Evolutionary conservation across 2,329 filamentous ascomycete species (phyloP).

Genomic region (Fusarium tanahbumbuense): DNA sequence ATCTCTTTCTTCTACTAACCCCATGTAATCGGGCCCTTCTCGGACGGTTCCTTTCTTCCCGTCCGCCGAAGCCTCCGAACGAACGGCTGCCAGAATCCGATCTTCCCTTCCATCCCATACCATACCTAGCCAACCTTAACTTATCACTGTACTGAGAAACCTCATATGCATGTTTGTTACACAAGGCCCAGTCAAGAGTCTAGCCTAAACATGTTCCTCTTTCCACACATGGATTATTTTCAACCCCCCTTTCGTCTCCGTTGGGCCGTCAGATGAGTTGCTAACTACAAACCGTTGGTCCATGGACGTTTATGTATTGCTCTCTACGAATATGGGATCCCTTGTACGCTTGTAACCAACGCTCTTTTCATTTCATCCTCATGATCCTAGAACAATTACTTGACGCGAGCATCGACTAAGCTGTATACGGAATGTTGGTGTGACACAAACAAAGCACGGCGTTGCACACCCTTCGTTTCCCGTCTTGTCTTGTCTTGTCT

Average conservation of each 20-base stretch:
- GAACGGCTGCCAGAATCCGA: constrained; percentile 30
- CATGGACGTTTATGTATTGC: constrained; percentile 1
- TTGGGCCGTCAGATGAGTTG: constrained; percentile 2
- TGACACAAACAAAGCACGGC: constrained; percentile 44
- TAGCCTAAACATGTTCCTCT: constrained; percentile 5
- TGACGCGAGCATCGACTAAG: constrained; percentile 27
- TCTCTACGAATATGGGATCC: neutral
- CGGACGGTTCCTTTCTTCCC: constrained; percentile 36
- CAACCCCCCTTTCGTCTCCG: neutral
- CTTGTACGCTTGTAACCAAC: constrained; percentile 25
- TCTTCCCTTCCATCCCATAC: neutral
- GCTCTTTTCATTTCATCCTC: constrained; percentile 6
- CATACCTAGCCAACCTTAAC: constrained; percentile 23
- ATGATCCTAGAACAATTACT: constrained; percentile 15
- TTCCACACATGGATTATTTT: neutral
- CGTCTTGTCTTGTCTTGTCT: constrained; percentile 37
- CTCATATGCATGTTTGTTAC: constrained; percentile 29
- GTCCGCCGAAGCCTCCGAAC: constrained; percentile 35
- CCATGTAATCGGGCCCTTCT: constrained; percentile 35
- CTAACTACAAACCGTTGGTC: constrained; percentile 4
- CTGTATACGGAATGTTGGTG: constrained; percentile 20
- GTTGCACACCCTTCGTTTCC: constrained; percentile 45
- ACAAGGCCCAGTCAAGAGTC: constrained; percentile 3
- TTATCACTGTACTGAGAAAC: constrained; percentile 16
- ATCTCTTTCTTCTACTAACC: neutral